phyloP scores from a whole-genome alignment of 2,329 filamentous ascomycete genomes.

The Aspergillus sp. region DNA sequence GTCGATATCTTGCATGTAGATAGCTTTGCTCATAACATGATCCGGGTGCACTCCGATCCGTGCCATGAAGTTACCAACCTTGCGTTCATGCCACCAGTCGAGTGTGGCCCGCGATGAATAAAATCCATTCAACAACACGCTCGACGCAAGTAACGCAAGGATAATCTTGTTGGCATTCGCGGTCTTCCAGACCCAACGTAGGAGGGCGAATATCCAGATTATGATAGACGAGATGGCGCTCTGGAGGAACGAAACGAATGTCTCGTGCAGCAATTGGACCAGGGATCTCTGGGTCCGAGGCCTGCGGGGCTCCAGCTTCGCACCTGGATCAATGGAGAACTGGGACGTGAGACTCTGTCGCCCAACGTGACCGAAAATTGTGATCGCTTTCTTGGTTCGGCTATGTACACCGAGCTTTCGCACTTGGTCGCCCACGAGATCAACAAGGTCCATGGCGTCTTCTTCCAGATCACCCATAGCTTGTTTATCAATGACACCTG shows the following conservation, averaged over 20 bases:
- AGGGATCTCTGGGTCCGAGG: slow-evolving; percentile 65
- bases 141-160: slow-evolving; percentile 69
- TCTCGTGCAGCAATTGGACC: slow-evolving; percentile 73
- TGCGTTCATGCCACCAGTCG: slow-evolving; percentile 84
- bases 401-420: slow-evolving; percentile 51
- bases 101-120: slow-evolving; percentile 74
- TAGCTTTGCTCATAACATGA: slow-evolving; percentile 77
- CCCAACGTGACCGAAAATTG: slow-evolving; percentile 54
- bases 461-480: slow-evolving; percentile 71
- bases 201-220: slow-evolving; percentile 71
- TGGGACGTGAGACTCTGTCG: slow-evolving; percentile 47
- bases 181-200: slow-evolving; percentile 70
- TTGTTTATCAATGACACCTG: slow-evolving; percentile 61
- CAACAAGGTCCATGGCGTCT: slow-evolving; percentile 53
- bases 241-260: slow-evolving; percentile 71
- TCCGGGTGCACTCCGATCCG: slow-evolving; percentile 80
- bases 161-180: slow-evolving; percentile 75
- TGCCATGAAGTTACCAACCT: slow-evolving; percentile 78
- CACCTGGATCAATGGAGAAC: slow-evolving; percentile 39
- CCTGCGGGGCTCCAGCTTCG: slow-evolving; percentile 52
- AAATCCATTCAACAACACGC: slow-evolving; percentile 72
- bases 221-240: slow-evolving; percentile 76
- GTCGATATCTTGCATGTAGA: slow-evolving; percentile 82
- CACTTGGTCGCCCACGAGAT: slow-evolving; percentile 56
- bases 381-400: slow-evolving; percentile 54